Percentiles rank a stretch among this genome's conserved stretches.
phyloP scores from a whole-genome alignment of 1,284 basidiomycete genomes.

The Athelia psychrophila region DNA sequence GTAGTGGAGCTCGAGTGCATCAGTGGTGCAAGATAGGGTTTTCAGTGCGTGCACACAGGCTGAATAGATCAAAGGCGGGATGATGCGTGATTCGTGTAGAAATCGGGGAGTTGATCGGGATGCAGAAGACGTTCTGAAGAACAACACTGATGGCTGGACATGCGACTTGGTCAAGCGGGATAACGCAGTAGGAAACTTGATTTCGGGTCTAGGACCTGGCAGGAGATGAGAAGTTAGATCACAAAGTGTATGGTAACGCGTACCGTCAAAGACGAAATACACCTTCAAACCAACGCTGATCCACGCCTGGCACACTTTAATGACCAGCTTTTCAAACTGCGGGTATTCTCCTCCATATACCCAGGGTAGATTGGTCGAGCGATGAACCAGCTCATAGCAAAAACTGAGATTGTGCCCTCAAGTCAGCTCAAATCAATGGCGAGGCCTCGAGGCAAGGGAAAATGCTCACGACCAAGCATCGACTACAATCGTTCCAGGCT shows the following conservation, averaged over 20 bases:
- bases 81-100: slow-evolving; percentile 67
- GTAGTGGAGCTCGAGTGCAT: slow-evolving; percentile 55
- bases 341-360: slow-evolving; percentile 84
- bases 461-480: slow-evolving; percentile 91
- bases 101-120: slow-evolving; percentile 74
- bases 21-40: slow-evolving; percentile 32
- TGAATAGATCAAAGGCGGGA: slow-evolving; percentile 69
- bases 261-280: slow-evolving; percentile 92
- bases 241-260: slow-evolving; percentile 23
- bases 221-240: slow-evolving; percentile 19
- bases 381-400: slow-evolving; percentile 70
- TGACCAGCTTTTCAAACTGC: slow-evolving; percentile 52
- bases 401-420: slow-evolving; percentile 48
- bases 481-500: slow-evolving; percentile 58
- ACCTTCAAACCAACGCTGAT: slow-evolving; percentile 69
- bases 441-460: no score
- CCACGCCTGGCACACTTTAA: slow-evolving; percentile 65
- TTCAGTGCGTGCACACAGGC: slow-evolving; percentile 63
- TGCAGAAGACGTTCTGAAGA: slow-evolving; percentile 77
- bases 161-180: slow-evolving; percentile 56
- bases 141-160: slow-evolving; percentile 68
- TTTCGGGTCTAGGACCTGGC: slow-evolving; percentile 65
- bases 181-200: slow-evolving; percentile 74
- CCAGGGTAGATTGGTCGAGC: slow-evolving; percentile 66
- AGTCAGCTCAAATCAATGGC: slow-evolving; percentile 6